These are phyloP conservation scores for Aspergillus sp. DNA, from an alignment of 2,329 filamentous ascomycete genomes.

Conservation along the genomic window DNA sequence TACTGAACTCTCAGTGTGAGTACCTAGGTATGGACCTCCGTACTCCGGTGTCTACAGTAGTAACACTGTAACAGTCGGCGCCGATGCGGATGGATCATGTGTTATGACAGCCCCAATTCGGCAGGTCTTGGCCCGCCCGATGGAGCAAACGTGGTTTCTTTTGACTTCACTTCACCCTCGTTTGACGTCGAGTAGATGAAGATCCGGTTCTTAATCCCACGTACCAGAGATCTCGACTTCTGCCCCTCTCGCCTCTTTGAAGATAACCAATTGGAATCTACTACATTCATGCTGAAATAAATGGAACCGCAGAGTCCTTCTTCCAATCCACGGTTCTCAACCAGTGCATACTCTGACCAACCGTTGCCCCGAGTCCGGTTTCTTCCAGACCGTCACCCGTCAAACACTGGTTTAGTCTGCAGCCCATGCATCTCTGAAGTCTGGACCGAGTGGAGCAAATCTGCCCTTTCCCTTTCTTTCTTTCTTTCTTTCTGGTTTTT, in stretches of 20 bases:
- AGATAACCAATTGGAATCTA: too few relatives aligned
- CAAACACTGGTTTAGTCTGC: background rate
- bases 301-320: too few relatives aligned
- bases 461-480: background rate
- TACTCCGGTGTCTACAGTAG: too few relatives aligned
- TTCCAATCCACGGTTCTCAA: background rate
- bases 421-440: background rate
- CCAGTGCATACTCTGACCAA: background rate
- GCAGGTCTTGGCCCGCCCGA: background rate
- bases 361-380: background rate
- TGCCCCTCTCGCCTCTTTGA: background rate
- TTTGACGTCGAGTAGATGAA: background rate
- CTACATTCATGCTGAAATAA: too few relatives aligned
- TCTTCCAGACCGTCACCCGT: background rate
- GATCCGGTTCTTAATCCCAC: background rate
- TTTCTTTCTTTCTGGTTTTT: too few relatives aligned
- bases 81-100: too few relatives aligned
- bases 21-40: too few relatives aligned
- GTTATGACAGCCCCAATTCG: background rate
- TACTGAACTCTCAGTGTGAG: too few relatives aligned
- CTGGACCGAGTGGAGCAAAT: slow-evolving; percentile 9
- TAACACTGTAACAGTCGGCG: too few relatives aligned
- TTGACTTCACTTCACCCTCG: background rate
- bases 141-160: background rate
- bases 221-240: background rate